Evolutionary conservation across 2,329 filamentous ascomycete genomes (phyloP), one percentile per base, ranked within the genome.

Genomic region (Seiridium unicorne): DNA sequence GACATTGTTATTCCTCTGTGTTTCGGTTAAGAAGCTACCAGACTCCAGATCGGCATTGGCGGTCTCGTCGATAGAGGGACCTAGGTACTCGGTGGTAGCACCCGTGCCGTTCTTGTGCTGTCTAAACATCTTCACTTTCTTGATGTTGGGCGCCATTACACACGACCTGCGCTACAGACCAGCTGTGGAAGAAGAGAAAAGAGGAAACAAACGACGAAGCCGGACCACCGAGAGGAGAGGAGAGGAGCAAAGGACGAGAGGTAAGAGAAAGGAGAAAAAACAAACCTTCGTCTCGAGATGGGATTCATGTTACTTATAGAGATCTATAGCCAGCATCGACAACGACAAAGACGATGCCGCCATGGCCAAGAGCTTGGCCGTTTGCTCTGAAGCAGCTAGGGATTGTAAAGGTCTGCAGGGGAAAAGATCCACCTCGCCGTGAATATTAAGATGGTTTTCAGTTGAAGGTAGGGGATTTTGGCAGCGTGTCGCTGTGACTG

Each of bases 101-200:
- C 66, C 60, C 60, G 51, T 61, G 48, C 63, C 62, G 49, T 63
- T 63, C 53, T 66, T 62, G 31, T 67, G 64, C 55, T 67, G 65
- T 18, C 67, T 66, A 55, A 72, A 71, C 49, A 64, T 63, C 63
- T 68, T 72, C 40, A 72, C 62, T 61, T 70, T 72, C 57, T 68
- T 71, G 60, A 72, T 67, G 60, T 67, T 70, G 51, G 69, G 70
- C 63, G 67, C 68, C 71, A 73, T 72, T 44, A 51, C 13, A 35
- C 32, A 35, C 67, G 66, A 66, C 63, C 63, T 62, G 55, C 54
- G 44, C 57, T 68, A 72, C 70, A 72, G 70, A 60, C 69, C 69
- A 70, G 69, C 67, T 70, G 66, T 66, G 67, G 53, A 58, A 60
- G 46, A 60, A 59, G 62, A 64, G 57, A 61, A 53, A 59, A 57